Evolutionary conservation across 768 basidiomycete species (phyloP), one percentile per base, ranked within the genome.

Genomic region (Collybiopsis luxurians): DNA sequence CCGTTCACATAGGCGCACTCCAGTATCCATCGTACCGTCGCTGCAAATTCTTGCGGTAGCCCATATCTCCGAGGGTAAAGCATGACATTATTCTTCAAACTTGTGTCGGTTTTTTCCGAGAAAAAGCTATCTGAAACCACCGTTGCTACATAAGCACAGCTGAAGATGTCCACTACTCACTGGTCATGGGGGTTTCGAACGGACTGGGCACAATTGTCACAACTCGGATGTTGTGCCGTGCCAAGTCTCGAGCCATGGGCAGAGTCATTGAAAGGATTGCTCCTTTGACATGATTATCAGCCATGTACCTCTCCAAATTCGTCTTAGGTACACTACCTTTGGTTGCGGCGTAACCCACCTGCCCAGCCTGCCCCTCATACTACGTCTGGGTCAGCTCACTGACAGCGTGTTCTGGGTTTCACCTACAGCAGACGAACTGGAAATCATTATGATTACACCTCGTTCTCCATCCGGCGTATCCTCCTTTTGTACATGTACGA

Each of bases 161-260:
- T 47, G 46, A 7, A 21, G 24, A 47, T 21, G 26, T 31, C 12
- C n/a, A 36, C 46, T 78, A 65, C 45, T 66, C 67, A 24, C 64
- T 71, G 1, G 76, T 75, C 72, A 79, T 73, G 55, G 66, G 73
- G 51, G 73, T 81, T 6, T 69, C 67, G 65, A 86, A 85, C 1
- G 78, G 72, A 2, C 79, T 79, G 0, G 84, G 83, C 0, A 83
- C 83, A 55, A 85, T 71, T 24, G 80, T 75, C 36, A 83, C 77
- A 49, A 83, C 83, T 57, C 81, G 78, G 31, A 82, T 68, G 45
- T 75, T 78, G 60, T 82, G 75, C 11, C 78, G 73, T 2, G 78
- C 73, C 10, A 86, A 73, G 62, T 86, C 84, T 49, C 84, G 76
- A 2, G 84, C 80, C 75, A 85, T 77, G 1, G 84, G 83, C 2